Evolutionary conservation across 2,329 filamentous ascomycete genomes (phyloP), one percentile per base, ranked within the genome.

Genomic region (Pestalotiopsis sp.): DNA sequence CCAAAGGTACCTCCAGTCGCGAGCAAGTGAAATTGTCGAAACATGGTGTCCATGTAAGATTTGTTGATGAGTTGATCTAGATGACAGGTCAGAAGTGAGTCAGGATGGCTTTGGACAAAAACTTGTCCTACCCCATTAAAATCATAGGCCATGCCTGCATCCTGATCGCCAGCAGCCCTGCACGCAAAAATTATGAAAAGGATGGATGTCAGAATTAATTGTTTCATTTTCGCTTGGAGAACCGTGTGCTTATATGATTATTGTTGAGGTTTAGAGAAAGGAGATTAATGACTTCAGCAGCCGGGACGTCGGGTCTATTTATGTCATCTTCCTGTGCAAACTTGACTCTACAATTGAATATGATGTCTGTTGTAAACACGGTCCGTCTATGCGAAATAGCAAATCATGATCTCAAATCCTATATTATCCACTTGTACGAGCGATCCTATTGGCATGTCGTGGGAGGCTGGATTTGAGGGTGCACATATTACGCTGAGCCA

Each of bases 21-120:
- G 77, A 70, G 69, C 78, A 79, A 45, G 70, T 73, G 45, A 78
- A 77, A 38, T 70, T 66, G 57, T 77, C 76, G 68, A 76, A 79
- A 68, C 78, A 79, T 64, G 77, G 73, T 65, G 68, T 75, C 78
- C 78, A 79, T 1, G 71, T 74, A 60, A 79, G 74, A 60, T 76
- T 76, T 68, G 73, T 17, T n/a, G 76, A 78, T 69, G 77, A 71
- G 67, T 71, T 25, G 65, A 79, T 77, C 77, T 79, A 23, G 4
- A 45, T 63, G 60, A 17, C 38, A n/a, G 41, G 31, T 63, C 20
- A 63, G 38, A 71, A 71, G 68, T 56, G 31, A 31, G 23, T 31
- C 57, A 52, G 20, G 14, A 62, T 27, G 23, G 27, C 38, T 13
- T 64, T 65, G 20, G 5, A n/a, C 60, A 49, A 45, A 11, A 3